Evolutionary conservation across 2,329 filamentous ascomycete genomes (phyloP), one percentile per base, ranked within the genome.

Genomic region (Fusarium papillatum): DNA sequence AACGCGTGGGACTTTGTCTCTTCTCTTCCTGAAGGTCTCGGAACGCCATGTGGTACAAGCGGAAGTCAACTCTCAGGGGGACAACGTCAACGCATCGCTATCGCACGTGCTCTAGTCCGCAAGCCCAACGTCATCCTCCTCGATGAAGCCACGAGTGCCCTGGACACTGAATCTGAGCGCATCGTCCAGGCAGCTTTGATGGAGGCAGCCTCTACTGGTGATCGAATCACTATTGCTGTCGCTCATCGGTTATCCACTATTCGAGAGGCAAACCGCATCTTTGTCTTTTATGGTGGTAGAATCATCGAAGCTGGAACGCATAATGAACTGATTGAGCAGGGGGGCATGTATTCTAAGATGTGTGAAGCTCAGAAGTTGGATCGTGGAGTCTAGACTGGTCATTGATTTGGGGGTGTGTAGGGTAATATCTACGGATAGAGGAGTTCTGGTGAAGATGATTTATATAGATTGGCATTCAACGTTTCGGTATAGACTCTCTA

Each of bases 201-300:
- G 31, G 50, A 72, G 8, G 72, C 66, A 1, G 72, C 72, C 0
- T 38, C 63, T 0, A 24, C 53, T 2, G 57, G 65, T 11, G 63
- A 74, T 11, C 39, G 72, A 5, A 74, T 74, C 60, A 74, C 66
- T 1, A 60, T 74, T 39, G 72, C 72, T 1, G 72, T 74, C 13
- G 72, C 69, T 5, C 72, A 72, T 34, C 66, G 72, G 1, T 26
- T 74, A 6, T 72, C 69, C 0, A 74, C 72, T 14, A 43, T 72
- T 9, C 34, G 66, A 13, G 63, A 74, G 10, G 72, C 72, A 0
- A 62, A 55, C 22, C 48, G 69, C 17, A 74, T 72, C 39, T 72
- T 72, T 41, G 72, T 74, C 5, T 72, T 74, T 34, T 62, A 69
- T 5, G 38, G 50, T 2, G 72, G 72, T 8, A 61, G 43, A 2